phyloP scores from a whole-genome alignment of 2,329 filamentous ascomycete species.

The Didymellaceae sp. region DNA sequence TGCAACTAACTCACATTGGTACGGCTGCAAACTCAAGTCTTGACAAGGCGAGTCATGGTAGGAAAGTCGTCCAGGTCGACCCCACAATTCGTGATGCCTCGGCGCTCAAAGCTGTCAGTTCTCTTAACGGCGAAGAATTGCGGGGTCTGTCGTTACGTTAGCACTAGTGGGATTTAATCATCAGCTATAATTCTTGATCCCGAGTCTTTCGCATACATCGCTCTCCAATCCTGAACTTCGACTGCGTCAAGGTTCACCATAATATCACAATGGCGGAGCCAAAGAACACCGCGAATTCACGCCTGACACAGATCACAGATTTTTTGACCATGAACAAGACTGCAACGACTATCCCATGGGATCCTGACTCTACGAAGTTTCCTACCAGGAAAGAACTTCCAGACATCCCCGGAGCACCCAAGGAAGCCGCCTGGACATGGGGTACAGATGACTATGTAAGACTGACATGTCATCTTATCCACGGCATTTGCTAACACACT shows the following conservation, averaged over 20 bases:
- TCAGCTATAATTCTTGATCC: neutral
- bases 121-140: constrained; percentile 6
- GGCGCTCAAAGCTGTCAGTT: constrained; percentile 8
- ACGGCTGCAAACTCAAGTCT: neutral
- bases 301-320: constrained; percentile 54
- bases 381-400: constrained; percentile 62
- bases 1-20: too few relatives aligned
- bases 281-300: constrained; percentile 42
- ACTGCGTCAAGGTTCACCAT: neutral
- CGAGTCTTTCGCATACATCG: neutral
- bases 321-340: constrained; percentile 55
- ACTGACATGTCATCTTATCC: neutral
- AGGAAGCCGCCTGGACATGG: constrained; percentile 67
- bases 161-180: constrained; percentile 9
- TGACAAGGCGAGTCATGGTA: constrained; percentile 20
- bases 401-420: constrained; percentile 58
- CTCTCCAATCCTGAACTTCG: neutral
- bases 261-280: constrained; percentile 40
- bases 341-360: constrained; percentile 59
- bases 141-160: constrained; percentile 16
- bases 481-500: constrained; percentile 11
- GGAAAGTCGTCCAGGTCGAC: constrained; percentile 20
- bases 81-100: constrained; percentile 23
- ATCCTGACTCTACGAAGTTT: constrained; percentile 61
- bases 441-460: constrained; percentile 61